phyloP scores from a whole-genome alignment of 176 grass and related monocot genomes.

The Aegilops sharonensis region DNA sequence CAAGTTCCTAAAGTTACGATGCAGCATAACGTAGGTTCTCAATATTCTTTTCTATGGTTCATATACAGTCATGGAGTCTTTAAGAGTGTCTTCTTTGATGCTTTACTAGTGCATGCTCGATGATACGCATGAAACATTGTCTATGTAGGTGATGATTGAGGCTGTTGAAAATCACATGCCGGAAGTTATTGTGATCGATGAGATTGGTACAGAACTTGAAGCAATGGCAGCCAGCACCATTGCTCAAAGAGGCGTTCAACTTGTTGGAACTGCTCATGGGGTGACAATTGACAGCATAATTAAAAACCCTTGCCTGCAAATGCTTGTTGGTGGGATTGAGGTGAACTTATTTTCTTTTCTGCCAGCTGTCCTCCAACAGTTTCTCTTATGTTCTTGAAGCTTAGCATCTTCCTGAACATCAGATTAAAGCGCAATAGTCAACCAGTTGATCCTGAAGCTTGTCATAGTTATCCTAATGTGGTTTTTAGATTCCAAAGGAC shows the following conservation, averaged over 20 bases:
- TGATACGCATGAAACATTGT: constrained; percentile 8
- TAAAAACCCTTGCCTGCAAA: constrained; percentile 95
- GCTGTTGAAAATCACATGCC: constrained; percentile 99
- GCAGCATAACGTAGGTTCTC: constrained; percentile 79
- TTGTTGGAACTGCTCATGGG: constrained; percentile 96
- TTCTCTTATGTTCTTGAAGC: constrained; percentile 12
- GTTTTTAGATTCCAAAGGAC: neutral
- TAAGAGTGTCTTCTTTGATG: neutral
- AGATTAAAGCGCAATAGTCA: neutral
- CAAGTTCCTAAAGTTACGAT: constrained; percentile 98
- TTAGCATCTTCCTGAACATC: constrained; percentile 5
- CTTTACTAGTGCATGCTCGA: neutral
- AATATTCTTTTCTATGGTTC: constrained; percentile 24
- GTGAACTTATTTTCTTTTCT: constrained; percentile 34
- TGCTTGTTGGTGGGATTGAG: constrained; percentile 97
- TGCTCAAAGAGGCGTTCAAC: constrained; percentile 97
- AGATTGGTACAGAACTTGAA: constrained; percentile 97
- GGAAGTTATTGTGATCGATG: constrained; percentile 98
- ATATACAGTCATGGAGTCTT: neutral
- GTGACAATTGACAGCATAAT: constrained; percentile 97
- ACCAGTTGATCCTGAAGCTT: neutral
- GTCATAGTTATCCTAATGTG: neutral
- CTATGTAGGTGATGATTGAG: constrained; percentile 89
- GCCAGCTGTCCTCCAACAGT: neutral
- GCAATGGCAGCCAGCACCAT: constrained; percentile 96